Base-by-base conservation (phyloP, 75 land plant species). In the Pinus tabuliformis region DNA sequence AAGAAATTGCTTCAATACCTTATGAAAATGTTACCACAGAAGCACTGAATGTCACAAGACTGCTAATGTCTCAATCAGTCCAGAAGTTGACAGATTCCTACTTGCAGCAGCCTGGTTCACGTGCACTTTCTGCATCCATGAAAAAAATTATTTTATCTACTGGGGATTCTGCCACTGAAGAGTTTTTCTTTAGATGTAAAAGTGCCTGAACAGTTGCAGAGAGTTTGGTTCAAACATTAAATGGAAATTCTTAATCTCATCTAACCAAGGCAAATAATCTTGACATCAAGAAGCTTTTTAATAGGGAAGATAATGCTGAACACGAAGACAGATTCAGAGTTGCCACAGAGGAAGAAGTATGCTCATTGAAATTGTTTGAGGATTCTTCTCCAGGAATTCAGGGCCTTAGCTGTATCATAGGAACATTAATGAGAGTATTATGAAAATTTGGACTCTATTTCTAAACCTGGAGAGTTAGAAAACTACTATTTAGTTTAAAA, bases 11-110 rank as follows among this genome's bases (percentile, higher is more conserved):
- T n/a, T 6, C 21, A 36, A 37, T 66, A 36, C n/a, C 45, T 66
- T 66, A n/a, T 13, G 37, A 66, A 66, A 45, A 66, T 33, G 45
- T 18, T 66, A 20, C 45, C 20, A 20, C 36, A 45, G 70, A 66
- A 39, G 49, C 5, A 7, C 6, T 28, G 8, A 36, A 39, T 36
- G 5, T 18, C 39, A 37, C n/a, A 66, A 17, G 17, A 28, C 37
- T 63, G 33, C 5, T 63, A 63, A 66, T 1, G 70, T 39, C 70
- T 66, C 70, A 20, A 66, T 66, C 70, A 18, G n/a, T 66, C 70
- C 1, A 33, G 33, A 39, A 39, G 21, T 66, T 39, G 45, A 66
- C n/a, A 37, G 70, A 66, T 66, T 39, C 70, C 2, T 16, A 63
- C 13, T 45, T 45, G 7, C 20, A 20, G n/a, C n/a, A 39, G 49